Conservation (phyloP, 208 protist species). For the Leptomonas seymouri region DNA sequence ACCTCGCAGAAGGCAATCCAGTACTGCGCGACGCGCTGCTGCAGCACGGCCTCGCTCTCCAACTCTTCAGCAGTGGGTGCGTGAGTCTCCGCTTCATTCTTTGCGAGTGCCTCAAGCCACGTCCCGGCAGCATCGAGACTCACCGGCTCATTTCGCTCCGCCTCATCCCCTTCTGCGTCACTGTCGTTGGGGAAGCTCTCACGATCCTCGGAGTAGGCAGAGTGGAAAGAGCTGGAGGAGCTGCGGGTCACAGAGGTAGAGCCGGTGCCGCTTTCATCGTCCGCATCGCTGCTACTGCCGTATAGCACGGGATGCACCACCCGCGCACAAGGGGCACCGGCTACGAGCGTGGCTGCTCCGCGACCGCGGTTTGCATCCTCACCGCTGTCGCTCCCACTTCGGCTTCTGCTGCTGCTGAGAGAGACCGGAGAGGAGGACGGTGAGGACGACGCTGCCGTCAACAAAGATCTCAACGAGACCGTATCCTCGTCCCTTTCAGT, state of each 20-base stretch:
- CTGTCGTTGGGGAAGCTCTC: constrained; percentile 34
- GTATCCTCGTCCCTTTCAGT: neutral
- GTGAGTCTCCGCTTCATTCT: constrained; percentile 10
- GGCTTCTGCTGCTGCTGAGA: neutral
- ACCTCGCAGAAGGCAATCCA: constrained; percentile 80
- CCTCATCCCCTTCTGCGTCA: constrained; percentile 1
- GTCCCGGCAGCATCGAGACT: constrained; percentile 37
- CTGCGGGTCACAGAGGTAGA: constrained; percentile 9
- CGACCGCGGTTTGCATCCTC: neutral
- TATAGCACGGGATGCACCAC: neutral
- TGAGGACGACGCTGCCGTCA: constrained; percentile 27
- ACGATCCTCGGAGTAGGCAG: constrained; percentile 53
- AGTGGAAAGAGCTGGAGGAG: constrained; percentile 33
- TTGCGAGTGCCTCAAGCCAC: constrained; percentile 33
- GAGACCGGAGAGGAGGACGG: constrained; percentile 11
- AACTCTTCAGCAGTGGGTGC: constrained; percentile 30
- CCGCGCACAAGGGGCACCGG: neutral
- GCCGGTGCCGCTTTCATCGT: neutral
- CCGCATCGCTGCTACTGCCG: neutral
- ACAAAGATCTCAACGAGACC: constrained; percentile 25
- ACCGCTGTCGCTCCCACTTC: neutral
- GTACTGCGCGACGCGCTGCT: constrained; percentile 56
- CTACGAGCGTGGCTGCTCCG: too few species aligned
- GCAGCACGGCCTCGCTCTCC: constrained; percentile 41
- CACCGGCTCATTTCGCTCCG: neutral